Evolutionary conservation across 2,329 filamentous ascomycete genomes (phyloP), one percentile per base, ranked within the genome.

Genomic region (Gyromitra esculenta): DNA sequence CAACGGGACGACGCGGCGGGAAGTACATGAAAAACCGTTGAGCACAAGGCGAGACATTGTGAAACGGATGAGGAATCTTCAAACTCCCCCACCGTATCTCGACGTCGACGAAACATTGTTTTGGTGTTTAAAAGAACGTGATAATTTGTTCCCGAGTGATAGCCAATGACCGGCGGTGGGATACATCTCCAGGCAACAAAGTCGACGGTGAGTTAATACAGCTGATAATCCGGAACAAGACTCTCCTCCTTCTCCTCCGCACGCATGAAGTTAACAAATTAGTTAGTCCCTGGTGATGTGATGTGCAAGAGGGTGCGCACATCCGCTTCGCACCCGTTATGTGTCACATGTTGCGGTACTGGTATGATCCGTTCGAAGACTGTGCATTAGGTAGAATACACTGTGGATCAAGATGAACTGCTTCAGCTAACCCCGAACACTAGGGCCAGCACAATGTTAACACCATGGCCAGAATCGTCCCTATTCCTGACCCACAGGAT

Each of bases 41-140:
- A 25, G 41, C 31, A 50, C 11, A 66, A 48, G 25, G 62, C 62
- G 43, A 73, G 69, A 66, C 69, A 73, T 66, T 50, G 50, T 48
- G 31, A 54, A 65, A 64, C 52, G 15, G 9, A 25, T 43, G 5
- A n/a, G 48, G 25, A 11, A 13, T 35, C 18, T 43, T 31, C 35
- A 41, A 25, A 8, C n/a, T 21, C 25, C 18, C 13, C 18, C 13
- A 15, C 52, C 37, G 11, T 67, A 43, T 54, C 43, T 39, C 15
- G 43, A 65, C 43, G 41, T 52, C 43, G n/a, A 25, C 37, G 18
- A 52, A 37, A 50, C 15, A 52, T 52, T 65, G 45, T 50, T 70
- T 62, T 70, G 25, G 25, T 39, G 11, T 50, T 37, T 21, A 13
- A n/a, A 13, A 56, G 52, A 31, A 35, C 7, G 2, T 37, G 45